Evolutionary conservation across 108 stramenopile genomes (phyloP).

Genomic region (Aureococcus anophagefferens): DNA sequence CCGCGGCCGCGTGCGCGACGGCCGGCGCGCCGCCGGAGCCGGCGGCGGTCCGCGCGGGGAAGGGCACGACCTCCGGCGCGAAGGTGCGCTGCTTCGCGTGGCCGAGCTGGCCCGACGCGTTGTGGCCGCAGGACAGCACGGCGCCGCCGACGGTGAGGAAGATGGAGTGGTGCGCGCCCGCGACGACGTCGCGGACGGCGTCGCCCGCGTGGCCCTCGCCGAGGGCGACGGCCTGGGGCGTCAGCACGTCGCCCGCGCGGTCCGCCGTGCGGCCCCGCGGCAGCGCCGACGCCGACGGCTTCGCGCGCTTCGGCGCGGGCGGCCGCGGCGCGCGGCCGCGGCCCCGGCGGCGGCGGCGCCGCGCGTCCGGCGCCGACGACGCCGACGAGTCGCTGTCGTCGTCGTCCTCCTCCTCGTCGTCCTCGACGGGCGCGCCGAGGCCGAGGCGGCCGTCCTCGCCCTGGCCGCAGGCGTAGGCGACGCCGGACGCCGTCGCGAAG

Average conservation of each 20-base stretch:
- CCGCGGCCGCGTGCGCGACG: background rate
- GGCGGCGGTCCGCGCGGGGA: background rate
- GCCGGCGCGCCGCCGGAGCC: too few relatives aligned
- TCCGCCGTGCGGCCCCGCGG: background rate
- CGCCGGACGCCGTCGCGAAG: slow-evolving; percentile 3
- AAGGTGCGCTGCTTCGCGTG: background rate
- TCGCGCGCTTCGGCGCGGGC: background rate
- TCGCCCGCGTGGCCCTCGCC: too few relatives aligned
- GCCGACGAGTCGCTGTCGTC: too few relatives aligned
- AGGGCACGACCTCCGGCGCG: background rate
- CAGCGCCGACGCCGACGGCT: background rate
- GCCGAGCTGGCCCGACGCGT: background rate
- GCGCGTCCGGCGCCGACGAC: background rate
- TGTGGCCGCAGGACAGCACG: background rate
- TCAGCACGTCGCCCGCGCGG: background rate
- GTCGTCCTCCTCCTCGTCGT: background rate
- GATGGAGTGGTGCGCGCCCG: background rate
- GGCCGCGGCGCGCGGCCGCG: too few relatives aligned
- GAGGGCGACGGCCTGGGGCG: background rate
- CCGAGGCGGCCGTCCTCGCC: slow-evolving; percentile 16
- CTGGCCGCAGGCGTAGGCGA: slow-evolving; percentile 9
- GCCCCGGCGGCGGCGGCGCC: too few relatives aligned
- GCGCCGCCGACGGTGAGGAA: background rate
- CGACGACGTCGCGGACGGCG: background rate
- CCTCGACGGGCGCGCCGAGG: background rate